Evolutionary conservation across 164 flowering plant species (phyloP).

Genomic region (Macadamia tetraphylla): DNA sequence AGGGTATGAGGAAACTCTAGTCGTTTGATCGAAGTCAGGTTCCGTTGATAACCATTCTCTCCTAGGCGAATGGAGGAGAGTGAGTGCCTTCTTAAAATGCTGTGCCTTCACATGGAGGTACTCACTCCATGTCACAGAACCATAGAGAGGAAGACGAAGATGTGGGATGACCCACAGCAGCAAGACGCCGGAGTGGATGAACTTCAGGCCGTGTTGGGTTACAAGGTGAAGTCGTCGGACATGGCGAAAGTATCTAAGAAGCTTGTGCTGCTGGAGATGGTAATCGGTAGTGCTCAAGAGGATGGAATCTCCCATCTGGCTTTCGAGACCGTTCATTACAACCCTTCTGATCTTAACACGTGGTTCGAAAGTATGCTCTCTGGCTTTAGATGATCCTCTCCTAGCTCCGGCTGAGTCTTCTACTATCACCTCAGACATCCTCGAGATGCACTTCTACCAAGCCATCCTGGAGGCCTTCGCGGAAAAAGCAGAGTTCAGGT

Average conservation of each 20-base stretch:
- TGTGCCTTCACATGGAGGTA: too few relatives aligned
- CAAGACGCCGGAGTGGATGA: slow-evolving; percentile 64
- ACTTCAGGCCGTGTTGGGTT: slow-evolving; percentile 69
- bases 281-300: slow-evolving; percentile 26
- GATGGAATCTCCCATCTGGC: too few relatives aligned
- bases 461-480: slow-evolving; percentile 84
- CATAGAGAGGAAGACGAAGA: slow-evolving; percentile 30
- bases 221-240: slow-evolving; percentile 70
- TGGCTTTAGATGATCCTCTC: slow-evolving; percentile 33
- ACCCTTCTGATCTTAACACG: slow-evolving; percentile 67
- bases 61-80: too few relatives aligned
- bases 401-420: slow-evolving; percentile 26
- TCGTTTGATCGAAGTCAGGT: too few relatives aligned
- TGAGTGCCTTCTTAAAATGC: too few relatives aligned
- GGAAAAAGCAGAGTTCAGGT: slow-evolving; percentile 63
- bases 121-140: too few relatives aligned
- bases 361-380: slow-evolving; percentile 74
- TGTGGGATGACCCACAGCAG: slow-evolving; percentile 8
- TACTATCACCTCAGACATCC: slow-evolving; percentile 38
- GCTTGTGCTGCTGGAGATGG: slow-evolving; percentile 77
- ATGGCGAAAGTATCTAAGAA: slow-evolving; percentile 83
- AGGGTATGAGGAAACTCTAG: too few relatives aligned
- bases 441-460: slow-evolving; percentile 81
- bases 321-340: slow-evolving; percentile 3
- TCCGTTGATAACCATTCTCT: too few relatives aligned